Conservation (phyloP, 768 basidiomycete species). For the Pulveroboletus frians region DNA sequence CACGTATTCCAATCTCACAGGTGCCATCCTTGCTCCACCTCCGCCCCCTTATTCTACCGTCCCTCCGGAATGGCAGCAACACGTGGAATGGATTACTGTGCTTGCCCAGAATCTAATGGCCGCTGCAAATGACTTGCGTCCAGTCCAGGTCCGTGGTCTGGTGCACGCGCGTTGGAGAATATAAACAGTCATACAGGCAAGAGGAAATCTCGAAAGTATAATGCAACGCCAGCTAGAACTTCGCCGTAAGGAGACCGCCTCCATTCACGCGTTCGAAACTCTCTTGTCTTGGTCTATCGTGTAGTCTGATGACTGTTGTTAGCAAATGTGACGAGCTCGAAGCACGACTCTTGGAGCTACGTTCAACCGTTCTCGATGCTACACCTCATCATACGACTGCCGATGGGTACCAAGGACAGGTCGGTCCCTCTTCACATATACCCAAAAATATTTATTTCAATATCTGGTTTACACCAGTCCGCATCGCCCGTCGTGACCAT, state of each 20-base stretch:
- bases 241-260: constrained; percentile 63
- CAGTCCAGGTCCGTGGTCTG: constrained; percentile 62
- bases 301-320: constrained; percentile 5
- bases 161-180: background rate
- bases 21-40: constrained; percentile 63
- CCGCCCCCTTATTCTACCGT: constrained; percentile 40
- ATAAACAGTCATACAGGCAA: constrained; percentile 45
- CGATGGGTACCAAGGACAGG: constrained; percentile 13
- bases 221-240: constrained; percentile 75
- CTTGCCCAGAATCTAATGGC: constrained; percentile 86
- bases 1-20: constrained; percentile 70
- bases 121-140: constrained; percentile 83
- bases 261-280: constrained; percentile 58
- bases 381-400: background rate
- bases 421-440: constrained; percentile 1
- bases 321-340: constrained; percentile 75
- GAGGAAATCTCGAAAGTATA: constrained; percentile 76
- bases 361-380: constrained; percentile 24
- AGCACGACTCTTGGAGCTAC: constrained; percentile 53
- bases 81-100: constrained; percentile 76
- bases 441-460: background rate
- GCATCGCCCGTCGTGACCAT: constrained; percentile 10
- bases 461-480: constrained; percentile 3
- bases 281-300: background rate
- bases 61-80: constrained; percentile 66